Evolutionary conservation across 176 grass and related monocot species (phyloP).

Genomic region (Avena sativa): DNA sequence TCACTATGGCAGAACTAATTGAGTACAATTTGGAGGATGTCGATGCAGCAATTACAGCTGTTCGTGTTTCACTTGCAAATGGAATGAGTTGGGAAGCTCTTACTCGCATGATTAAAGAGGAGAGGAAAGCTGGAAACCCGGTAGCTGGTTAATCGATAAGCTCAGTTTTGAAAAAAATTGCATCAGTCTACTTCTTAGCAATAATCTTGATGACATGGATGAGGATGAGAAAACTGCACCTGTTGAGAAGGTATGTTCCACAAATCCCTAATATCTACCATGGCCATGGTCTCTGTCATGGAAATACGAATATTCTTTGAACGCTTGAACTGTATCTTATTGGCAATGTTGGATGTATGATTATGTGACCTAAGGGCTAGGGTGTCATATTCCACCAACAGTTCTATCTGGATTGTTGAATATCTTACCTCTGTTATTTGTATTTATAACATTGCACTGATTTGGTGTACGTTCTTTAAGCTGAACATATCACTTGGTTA

Average conservation of each 20-base stretch:
- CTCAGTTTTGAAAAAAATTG: slow-evolving; percentile 94
- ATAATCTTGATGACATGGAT: slow-evolving; percentile 98
- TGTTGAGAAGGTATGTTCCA: slow-evolving; percentile 77
- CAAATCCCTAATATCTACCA: slow-evolving; percentile 15
- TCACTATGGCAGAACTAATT: slow-evolving; percentile 90
- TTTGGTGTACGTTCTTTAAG: neutral
- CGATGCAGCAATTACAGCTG: slow-evolving; percentile 90
- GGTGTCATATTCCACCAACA: neutral
- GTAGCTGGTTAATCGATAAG: slow-evolving; percentile 87
- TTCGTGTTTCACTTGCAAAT: slow-evolving; percentile 97
- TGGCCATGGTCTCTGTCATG: slow-evolving; percentile 7
- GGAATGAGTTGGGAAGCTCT: slow-evolving; percentile 97
- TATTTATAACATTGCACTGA: neutral
- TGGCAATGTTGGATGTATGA: slow-evolving; percentile 4
- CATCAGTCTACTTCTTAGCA: slow-evolving; percentile 89
- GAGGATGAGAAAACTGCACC: slow-evolving; percentile 95
- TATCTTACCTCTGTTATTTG: neutral
- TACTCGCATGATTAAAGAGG: slow-evolving; percentile 95
- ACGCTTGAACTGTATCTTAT: slow-evolving; percentile 14
- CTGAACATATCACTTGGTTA: slow-evolving; percentile 11
- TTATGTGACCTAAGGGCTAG: neutral
- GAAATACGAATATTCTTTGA: neutral
- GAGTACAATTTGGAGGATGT: slow-evolving; percentile 99
- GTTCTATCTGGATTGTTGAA: slow-evolving; percentile 1
- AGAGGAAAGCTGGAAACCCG: slow-evolving; percentile 93